These are phyloP conservation scores for Aspergillus niger DNA, from an alignment of 2,329 filamentous ascomycete species.

Conservation along the genomic window DNA sequence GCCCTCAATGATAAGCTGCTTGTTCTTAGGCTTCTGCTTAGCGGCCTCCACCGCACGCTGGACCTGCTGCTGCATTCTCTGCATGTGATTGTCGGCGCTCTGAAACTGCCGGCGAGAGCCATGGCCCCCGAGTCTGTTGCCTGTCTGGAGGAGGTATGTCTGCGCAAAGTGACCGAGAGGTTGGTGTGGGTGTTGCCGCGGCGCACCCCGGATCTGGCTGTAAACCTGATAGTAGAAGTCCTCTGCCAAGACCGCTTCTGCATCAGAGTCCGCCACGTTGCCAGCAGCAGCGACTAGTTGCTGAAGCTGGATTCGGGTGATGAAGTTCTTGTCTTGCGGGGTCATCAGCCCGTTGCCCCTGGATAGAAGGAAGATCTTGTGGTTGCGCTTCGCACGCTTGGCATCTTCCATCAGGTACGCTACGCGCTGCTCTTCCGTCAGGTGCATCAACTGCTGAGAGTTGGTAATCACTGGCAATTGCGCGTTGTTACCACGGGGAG, in stretches of 20 bases:
- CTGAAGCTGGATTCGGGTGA: constrained; percentile 95
- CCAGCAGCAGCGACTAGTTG: constrained; percentile 92
- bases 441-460: constrained; percentile 71
- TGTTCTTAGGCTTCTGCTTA: constrained; percentile 97
- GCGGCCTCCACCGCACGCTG: constrained; percentile 95
- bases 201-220: constrained; percentile 86
- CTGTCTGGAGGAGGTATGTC: constrained; percentile 95
- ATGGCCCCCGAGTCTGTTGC: constrained; percentile 71
- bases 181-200: constrained; percentile 87
- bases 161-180: constrained; percentile 95
- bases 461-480: constrained; percentile 61
- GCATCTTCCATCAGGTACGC: constrained; percentile 88
- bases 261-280: constrained; percentile 75
- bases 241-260: constrained; percentile 79
- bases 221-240: constrained; percentile 99
- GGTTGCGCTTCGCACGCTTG: constrained; percentile 92
- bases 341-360: constrained; percentile 98
- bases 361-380: constrained; percentile 92
- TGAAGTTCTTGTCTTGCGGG: constrained; percentile 98
- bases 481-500: constrained; percentile 39
- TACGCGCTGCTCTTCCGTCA: constrained; percentile 81
- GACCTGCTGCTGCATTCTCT: constrained; percentile 98
- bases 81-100: constrained; percentile 93
- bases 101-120: constrained; percentile 71
- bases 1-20: constrained; percentile 92